phyloP scores from a whole-genome alignment of 2,329 filamentous ascomycete species.

The Paramyrothecium sp. region DNA sequence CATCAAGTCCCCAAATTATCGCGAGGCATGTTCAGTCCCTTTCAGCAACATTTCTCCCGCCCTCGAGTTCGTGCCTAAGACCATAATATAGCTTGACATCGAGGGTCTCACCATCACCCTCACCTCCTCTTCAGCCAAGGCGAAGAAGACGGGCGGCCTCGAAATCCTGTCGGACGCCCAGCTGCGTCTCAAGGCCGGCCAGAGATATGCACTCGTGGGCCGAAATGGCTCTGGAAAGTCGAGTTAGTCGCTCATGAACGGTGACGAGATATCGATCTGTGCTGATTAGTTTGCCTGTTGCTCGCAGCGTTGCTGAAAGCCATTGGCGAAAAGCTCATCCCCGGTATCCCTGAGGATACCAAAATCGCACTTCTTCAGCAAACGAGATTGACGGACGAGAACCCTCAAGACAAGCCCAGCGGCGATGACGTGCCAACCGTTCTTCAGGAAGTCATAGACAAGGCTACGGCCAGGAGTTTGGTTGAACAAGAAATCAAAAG shows the following conservation, averaged over 20 bases:
- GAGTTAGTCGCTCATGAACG: constrained; percentile 44
- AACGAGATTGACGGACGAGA: constrained; percentile 38
- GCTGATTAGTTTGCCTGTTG: background rate
- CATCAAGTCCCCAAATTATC: constrained; percentile 52
- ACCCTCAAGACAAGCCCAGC: constrained; percentile 23
- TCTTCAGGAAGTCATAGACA: constrained; percentile 66
- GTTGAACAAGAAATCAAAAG: constrained; percentile 60
- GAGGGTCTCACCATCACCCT: constrained; percentile 72
- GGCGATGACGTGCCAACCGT: constrained; percentile 39
- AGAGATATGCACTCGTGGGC: constrained; percentile 75
- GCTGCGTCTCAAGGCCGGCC: constrained; percentile 68
- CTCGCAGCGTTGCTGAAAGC: constrained; percentile 63
- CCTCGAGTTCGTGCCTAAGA: background rate
- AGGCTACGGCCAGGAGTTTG: constrained; percentile 53
- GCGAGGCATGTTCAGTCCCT: constrained; percentile 42
- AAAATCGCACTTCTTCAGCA: constrained; percentile 70
- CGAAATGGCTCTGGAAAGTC: constrained; percentile 84
- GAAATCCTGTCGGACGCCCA: constrained; percentile 72
- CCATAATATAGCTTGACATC: constrained; percentile 56
- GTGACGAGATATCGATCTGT: background rate
- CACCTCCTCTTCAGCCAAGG: constrained; percentile 48
- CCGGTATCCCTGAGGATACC: constrained; percentile 67
- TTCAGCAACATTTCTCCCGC: background rate
- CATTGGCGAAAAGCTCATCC: constrained; percentile 75
- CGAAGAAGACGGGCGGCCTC: constrained; percentile 48